Percentiles rank a stretch among this genome's conserved stretches.
phyloP scores from a whole-genome alignment of 116 monocot genomes.

The Cymodocea nodosa region DNA sequence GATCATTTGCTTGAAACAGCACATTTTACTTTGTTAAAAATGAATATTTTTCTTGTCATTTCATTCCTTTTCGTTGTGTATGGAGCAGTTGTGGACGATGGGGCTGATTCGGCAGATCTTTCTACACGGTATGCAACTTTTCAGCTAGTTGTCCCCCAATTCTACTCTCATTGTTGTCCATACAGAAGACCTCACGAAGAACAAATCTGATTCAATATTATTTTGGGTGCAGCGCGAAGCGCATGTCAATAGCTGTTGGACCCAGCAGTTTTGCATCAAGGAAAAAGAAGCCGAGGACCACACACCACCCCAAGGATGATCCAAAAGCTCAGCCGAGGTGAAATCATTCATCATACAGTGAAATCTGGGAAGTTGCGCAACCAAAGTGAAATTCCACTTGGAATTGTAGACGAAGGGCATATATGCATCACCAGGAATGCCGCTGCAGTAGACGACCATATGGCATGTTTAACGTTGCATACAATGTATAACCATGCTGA shows the following conservation, averaged over 20 bases:
- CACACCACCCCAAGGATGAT: neutral
- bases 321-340: neutral
- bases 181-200: neutral
- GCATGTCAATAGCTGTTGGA: constrained; percentile 50
- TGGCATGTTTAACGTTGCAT: no score
- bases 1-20: no score
- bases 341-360: neutral
- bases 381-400: neutral
- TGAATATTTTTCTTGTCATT: neutral
- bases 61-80: neutral
- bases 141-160: neutral
- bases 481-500: no score
- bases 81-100: constrained; percentile 8
- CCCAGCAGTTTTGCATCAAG: constrained; percentile 59
- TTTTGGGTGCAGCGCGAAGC: constrained; percentile 35
- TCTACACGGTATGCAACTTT: constrained; percentile 27
- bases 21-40: neutral
- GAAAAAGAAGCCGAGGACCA: constrained; percentile 61
- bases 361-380: neutral
- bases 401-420: neutral
- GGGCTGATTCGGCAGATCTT: constrained; percentile 27
- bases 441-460: no score
- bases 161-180: neutral
- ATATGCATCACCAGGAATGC: neutral
- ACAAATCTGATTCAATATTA: neutral